Conservation (phyloP, 2,329 filamentous ascomycete species). For the Raffaelea deltoideospora region DNA sequence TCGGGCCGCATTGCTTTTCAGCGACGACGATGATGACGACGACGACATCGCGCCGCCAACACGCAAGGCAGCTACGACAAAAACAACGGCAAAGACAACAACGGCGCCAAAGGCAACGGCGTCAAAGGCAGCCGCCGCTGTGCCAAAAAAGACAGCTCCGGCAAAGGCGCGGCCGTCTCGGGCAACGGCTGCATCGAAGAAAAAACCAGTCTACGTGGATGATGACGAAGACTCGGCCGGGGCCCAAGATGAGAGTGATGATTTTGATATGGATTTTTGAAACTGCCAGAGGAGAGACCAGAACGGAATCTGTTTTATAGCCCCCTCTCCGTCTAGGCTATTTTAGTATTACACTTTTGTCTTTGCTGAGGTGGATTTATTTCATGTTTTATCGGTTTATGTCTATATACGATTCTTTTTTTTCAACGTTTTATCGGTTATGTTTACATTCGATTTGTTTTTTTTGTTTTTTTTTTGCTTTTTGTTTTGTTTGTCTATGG, state of each 20-base stretch:
- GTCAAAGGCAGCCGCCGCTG: slow-evolving; percentile 9
- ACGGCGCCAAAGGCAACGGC: neutral
- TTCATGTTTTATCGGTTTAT: too few species aligned
- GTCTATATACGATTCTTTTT: too few species aligned
- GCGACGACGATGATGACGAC: slow-evolving; percentile 17
- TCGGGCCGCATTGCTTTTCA: slow-evolving; percentile 20
- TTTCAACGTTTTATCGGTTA: neutral
- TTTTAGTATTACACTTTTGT: too few species aligned
- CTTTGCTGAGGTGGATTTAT: too few species aligned
- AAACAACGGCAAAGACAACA: neutral
- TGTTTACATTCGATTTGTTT: slow-evolving; percentile 3
- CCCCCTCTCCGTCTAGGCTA: too few species aligned
- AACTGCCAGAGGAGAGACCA: too few species aligned
- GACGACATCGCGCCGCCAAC: slow-evolving; percentile 11
- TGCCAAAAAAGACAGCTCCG: slow-evolving; percentile 11
- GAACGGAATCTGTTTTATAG: too few species aligned
- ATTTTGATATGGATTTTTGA: too few species aligned
- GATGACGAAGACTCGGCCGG: slow-evolving; percentile 18
- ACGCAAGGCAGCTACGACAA: slow-evolving; percentile 1
- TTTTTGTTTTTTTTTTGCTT: neutral
- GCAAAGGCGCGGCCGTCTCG: slow-evolving; percentile 8
- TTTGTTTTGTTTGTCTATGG: neutral
- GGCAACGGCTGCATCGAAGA: slow-evolving; percentile 24
- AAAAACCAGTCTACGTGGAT: slow-evolving; percentile 23
- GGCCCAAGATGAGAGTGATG: slow-evolving; percentile 17